Percentiles rank a stretch among this genome's conserved stretches.
phyloP scores from a whole-genome alignment of 2,329 filamentous ascomycete genomes.

The Exophiala sp. region DNA sequence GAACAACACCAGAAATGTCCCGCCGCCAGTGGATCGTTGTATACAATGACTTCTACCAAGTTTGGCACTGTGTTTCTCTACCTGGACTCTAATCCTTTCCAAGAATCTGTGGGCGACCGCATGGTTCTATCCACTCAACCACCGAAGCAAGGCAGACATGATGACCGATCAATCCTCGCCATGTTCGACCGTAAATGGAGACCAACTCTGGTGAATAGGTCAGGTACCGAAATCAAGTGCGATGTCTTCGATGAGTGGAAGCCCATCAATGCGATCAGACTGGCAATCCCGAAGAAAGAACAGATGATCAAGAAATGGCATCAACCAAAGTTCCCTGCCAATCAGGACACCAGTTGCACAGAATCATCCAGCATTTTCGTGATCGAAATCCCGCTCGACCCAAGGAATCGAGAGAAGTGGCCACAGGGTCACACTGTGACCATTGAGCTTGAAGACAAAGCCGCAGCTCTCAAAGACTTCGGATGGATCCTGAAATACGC shows the following conservation, averaged over 20 bases:
- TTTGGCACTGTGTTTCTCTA: conserved; percentile 51
- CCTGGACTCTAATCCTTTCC: conserved; percentile 53
- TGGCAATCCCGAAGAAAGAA: conserved; percentile 2
- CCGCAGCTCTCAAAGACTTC: conserved; percentile 13
- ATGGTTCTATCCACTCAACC: conserved; percentile 54
- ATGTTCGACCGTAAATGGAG: conserved; percentile 34
- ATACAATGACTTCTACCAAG: not conserved
- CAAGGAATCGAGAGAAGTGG: not conserved
- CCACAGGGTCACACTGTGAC: not conserved
- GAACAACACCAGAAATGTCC: conserved; percentile 16
- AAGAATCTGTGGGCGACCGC: conserved; percentile 45
- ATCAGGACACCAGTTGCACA: no score
- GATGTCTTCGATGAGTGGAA: conserved; percentile 6
- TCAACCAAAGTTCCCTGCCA: not conserved
- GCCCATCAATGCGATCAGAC: not conserved
- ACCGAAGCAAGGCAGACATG: conserved; percentile 42
- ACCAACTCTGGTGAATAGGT: conserved; percentile 1
- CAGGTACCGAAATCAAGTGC: conserved; percentile 7
- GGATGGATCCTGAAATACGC: conserved; percentile 9
- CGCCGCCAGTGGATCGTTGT: conserved; percentile 17
- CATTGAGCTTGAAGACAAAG: conserved; percentile 14
- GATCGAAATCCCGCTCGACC: conserved; percentile 5
- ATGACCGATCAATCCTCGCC: conserved; percentile 46
- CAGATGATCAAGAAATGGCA: conserved; percentile 6
- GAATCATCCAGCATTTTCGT: conserved; percentile 5